phyloP scores from a whole-genome alignment of 2,329 filamentous ascomycete species.

The Rutstroemia sp. region DNA sequence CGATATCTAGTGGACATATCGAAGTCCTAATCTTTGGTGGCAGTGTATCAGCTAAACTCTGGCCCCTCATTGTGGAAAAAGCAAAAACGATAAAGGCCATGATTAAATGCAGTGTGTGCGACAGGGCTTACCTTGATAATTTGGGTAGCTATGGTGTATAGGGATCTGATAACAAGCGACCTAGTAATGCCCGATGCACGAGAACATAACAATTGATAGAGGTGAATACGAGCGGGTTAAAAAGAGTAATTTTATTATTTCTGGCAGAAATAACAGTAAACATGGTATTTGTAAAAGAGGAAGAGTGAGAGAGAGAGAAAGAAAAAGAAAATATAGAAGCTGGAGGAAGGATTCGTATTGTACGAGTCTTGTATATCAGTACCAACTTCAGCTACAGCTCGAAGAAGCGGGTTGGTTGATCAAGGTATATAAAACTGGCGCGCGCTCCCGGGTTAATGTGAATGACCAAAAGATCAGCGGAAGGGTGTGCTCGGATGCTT shows the following conservation, averaged over 20 bases:
- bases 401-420: too few relatives aligned
- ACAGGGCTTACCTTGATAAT: constrained; percentile 17
- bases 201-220: constrained; percentile 10
- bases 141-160: constrained; percentile 15
- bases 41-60: not conserved
- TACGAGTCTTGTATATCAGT: not conserved
- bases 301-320: not conserved
- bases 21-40: not conserved
- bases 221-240: not conserved
- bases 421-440: not conserved
- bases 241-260: not conserved
- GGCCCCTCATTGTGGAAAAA: not conserved
- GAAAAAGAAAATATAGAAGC: not conserved
- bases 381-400: not conserved
- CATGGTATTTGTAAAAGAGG: not conserved
- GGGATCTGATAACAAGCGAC: constrained; percentile 10
- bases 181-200: constrained; percentile 13
- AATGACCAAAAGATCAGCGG: too few relatives aligned
- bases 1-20: constrained; percentile 25
- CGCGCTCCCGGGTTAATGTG: not conserved
- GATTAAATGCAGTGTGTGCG: not conserved
- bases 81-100: constrained; percentile 1
- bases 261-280: not conserved
- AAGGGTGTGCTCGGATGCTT: too few relatives aligned
- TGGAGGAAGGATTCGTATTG: not conserved